These are phyloP conservation scores for Nicotiana otophora DNA, from an alignment of 257 asterid genomes.

Conservation along the genomic window DNA sequence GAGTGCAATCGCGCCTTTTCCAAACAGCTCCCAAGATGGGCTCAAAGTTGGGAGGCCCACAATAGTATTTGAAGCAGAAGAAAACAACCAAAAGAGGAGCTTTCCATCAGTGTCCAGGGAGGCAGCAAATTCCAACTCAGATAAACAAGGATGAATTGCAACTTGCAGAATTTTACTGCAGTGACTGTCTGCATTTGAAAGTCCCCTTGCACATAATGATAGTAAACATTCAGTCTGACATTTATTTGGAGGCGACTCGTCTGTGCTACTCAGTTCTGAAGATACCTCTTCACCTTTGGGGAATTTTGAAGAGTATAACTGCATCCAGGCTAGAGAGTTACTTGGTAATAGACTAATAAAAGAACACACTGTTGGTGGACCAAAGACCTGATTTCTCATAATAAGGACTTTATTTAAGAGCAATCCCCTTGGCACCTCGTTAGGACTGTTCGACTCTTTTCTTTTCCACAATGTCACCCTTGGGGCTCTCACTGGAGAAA, in stretches of 20 bases:
- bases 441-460: slow-evolving; percentile 39
- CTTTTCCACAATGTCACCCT: slow-evolving; percentile 85
- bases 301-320: slow-evolving; percentile 46
- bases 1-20: slow-evolving; percentile 30
- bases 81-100: slow-evolving; percentile 73
- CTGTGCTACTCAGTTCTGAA: slow-evolving; percentile 30
- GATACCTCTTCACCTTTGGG: slow-evolving; percentile 34
- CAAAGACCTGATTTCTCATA: slow-evolving; percentile 61
- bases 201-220: slow-evolving; percentile 43
- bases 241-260: slow-evolving; percentile 33
- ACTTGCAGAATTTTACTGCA: slow-evolving; percentile 62
- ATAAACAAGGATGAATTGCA: slow-evolving; percentile 66
- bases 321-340: slow-evolving; percentile 63
- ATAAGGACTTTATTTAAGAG: slow-evolving; percentile 49
- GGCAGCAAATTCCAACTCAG: slow-evolving; percentile 67
- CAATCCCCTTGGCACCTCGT: slow-evolving; percentile 36
- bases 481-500: slow-evolving; percentile 85
- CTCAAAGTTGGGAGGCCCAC: slow-evolving; percentile 56
- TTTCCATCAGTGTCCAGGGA: slow-evolving; percentile 71
- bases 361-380: slow-evolving; percentile 67
- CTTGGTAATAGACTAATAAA: slow-evolving; percentile 59
- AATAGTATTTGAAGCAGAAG: slow-evolving; percentile 47
- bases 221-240: slow-evolving; percentile 26
- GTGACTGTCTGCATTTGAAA: slow-evolving; percentile 58
- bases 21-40: slow-evolving; percentile 59